Conservation (phyloP, 1,284 basidiomycete genomes). For the Heterobasidion annosum region DNA sequence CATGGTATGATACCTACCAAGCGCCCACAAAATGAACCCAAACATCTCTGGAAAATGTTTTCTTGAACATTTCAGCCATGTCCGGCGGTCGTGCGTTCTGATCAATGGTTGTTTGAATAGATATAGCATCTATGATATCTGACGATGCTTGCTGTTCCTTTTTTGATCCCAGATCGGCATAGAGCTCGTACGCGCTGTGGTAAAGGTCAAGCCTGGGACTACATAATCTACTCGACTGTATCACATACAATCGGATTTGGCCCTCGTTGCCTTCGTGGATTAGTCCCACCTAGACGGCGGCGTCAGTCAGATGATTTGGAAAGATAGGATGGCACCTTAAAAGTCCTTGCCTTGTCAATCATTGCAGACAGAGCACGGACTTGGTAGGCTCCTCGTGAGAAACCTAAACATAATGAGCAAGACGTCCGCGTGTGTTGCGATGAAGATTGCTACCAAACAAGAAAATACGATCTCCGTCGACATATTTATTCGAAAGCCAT, state of each 20-base stretch:
- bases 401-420: conserved; percentile 16
- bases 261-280: conserved; percentile 22
- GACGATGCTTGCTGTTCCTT: no score
- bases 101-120: no score
- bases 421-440: not conserved
- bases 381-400: conserved; percentile 31
- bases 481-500: conserved; percentile 29
- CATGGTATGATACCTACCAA: conserved; percentile 18
- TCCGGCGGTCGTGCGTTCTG: no score
- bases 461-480: conserved; percentile 23
- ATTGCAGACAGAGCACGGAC: conserved; percentile 26
- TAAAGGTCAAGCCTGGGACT: not conserved
- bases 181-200: conserved; percentile 23
- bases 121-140: no score
- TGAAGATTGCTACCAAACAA: conserved; percentile 21
- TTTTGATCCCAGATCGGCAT: conserved; percentile 2
- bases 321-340: not conserved
- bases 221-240: not conserved
- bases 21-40: conserved; percentile 27
- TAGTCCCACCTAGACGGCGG: conserved; percentile 19
- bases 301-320: not conserved
- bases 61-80: conserved; percentile 14
- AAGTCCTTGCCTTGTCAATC: conserved; percentile 20
- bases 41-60: conserved; percentile 17
- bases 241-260: conserved; percentile 25